Percentiles rank a stretch among this genome's conserved stretches.
Conservation (phyloP, 805 yeast genomes). For the Crinitomyces ghanaensis region DNA sequence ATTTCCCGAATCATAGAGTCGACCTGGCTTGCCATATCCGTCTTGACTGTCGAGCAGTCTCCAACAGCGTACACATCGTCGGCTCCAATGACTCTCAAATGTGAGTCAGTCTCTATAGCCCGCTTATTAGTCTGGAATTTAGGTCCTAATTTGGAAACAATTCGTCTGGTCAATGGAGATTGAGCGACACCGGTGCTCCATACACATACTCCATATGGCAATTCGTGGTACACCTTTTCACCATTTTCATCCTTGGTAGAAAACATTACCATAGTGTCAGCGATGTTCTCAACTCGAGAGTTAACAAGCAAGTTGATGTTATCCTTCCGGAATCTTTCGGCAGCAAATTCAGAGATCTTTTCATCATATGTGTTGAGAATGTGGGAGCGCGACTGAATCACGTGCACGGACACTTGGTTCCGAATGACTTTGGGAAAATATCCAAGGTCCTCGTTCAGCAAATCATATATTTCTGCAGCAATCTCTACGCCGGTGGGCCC, state of each 20-base stretch:
- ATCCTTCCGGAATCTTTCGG: constrained; percentile 51
- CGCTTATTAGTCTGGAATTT: constrained; percentile 46
- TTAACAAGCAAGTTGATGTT: constrained; percentile 51
- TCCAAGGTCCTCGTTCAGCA: constrained; percentile 52
- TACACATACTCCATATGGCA: constrained; percentile 57
- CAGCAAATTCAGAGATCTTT: constrained; percentile 52
- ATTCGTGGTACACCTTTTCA: constrained; percentile 29
- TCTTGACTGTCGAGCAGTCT: constrained; percentile 57
- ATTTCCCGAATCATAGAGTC: constrained; percentile 34
- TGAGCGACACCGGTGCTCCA: constrained; percentile 74
- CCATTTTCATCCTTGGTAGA: constrained; percentile 34
- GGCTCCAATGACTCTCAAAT: constrained; percentile 56
- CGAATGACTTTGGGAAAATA: constrained; percentile 50
- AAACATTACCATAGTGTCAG: constrained; percentile 47
- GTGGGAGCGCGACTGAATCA: constrained; percentile 57
- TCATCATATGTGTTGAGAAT: constrained; percentile 60
- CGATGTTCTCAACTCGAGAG: constrained; percentile 49
- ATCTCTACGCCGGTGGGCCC: constrained; percentile 70
- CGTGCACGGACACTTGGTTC: constrained; percentile 54
- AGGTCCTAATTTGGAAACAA: constrained; percentile 36
- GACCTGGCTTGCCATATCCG: constrained; percentile 46
- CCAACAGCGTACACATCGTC: constrained; percentile 66
- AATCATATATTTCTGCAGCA: constrained; percentile 60
- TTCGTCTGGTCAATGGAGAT: constrained; percentile 46
- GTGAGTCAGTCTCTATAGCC: constrained; percentile 71